These are phyloP conservation scores for Irpex sp. DNA, from an alignment of 1,284 basidiomycete genomes.

Conservation along the genomic window DNA sequence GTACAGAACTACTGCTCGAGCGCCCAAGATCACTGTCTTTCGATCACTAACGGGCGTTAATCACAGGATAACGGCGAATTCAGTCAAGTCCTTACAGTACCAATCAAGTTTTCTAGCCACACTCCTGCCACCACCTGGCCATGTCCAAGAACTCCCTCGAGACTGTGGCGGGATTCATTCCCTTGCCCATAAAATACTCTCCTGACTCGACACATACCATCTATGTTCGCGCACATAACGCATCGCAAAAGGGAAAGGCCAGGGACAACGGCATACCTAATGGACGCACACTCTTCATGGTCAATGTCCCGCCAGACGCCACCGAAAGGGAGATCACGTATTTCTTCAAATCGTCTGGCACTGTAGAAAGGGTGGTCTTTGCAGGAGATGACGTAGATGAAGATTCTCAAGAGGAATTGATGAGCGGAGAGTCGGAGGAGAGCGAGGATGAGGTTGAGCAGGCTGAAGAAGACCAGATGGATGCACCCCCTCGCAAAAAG, in stretches of 20 bases:
- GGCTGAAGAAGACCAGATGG: slow-evolving; percentile 22
- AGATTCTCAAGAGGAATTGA: slow-evolving; percentile 19
- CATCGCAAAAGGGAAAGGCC: slow-evolving; percentile 38
- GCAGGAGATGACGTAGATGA: slow-evolving; percentile 36
- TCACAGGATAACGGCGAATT: too few species aligned
- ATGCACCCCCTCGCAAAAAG: slow-evolving; percentile 40
- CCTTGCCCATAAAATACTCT: slow-evolving; percentile 56
- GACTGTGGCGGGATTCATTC: slow-evolving; percentile 50
- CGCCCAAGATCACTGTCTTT: too few species aligned
- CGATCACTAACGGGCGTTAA: too few species aligned
- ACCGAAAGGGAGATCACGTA: slow-evolving; percentile 72
- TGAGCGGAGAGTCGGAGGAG: slow-evolving; percentile 34
- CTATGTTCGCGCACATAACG: slow-evolving; percentile 56
- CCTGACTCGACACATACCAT: slow-evolving; percentile 47
- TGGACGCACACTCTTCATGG: slow-evolving; percentile 79
- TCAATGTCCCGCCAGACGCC: slow-evolving; percentile 83
- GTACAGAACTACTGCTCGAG: too few species aligned
- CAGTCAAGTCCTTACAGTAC: too few species aligned
- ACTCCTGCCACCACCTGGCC: background rate
- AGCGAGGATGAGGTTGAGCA: slow-evolving; percentile 35
- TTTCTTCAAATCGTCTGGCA: slow-evolving; percentile 73
- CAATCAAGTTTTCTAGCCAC: background rate
- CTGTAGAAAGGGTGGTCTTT: slow-evolving; percentile 73
- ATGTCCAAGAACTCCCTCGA: slow-evolving; percentile 19
- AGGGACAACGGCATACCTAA: slow-evolving; percentile 43